These are phyloP conservation scores for Pythium plurisporium DNA, from an alignment of 352 stramenopile genomes.

Conservation along the genomic window DNA sequence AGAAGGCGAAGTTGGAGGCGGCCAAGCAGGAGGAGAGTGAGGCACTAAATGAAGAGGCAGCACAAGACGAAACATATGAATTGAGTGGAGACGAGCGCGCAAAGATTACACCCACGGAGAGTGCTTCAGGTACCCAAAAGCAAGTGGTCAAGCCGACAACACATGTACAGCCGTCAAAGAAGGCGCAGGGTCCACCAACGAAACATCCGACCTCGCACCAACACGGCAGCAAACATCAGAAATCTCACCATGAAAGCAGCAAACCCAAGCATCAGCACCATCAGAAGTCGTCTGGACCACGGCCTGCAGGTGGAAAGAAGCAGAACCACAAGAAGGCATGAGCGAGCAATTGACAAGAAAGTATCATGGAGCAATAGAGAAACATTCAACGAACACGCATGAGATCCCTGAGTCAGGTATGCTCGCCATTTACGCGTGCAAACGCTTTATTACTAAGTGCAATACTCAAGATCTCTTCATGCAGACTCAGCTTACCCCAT, in stretches of 20 bases:
- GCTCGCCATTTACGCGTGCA: too few species aligned
- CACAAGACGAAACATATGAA: background rate
- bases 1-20: constrained; percentile 18
- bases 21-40: background rate
- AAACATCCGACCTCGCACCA: too few species aligned
- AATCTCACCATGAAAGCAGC: too few species aligned
- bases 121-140: too few species aligned
- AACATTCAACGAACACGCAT: too few species aligned
- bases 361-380: background rate
- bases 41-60: background rate
- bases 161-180: background rate
- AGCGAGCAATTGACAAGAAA: background rate
- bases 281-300: background rate
- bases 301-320: background rate
- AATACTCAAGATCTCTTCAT: background rate
- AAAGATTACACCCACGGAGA: too few species aligned
- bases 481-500: background rate
- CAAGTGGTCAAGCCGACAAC: background rate
- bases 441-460: too few species aligned
- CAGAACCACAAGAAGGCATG: background rate
- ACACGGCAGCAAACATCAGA: too few species aligned
- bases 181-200: background rate
- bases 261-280: background rate
- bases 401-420: too few species aligned
- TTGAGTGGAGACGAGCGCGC: background rate